Percentiles rank a stretch among this genome's conserved stretches.
Evolutionary conservation across 441 rosid species (phyloP).

Genomic region (Erodium trifolium): DNA sequence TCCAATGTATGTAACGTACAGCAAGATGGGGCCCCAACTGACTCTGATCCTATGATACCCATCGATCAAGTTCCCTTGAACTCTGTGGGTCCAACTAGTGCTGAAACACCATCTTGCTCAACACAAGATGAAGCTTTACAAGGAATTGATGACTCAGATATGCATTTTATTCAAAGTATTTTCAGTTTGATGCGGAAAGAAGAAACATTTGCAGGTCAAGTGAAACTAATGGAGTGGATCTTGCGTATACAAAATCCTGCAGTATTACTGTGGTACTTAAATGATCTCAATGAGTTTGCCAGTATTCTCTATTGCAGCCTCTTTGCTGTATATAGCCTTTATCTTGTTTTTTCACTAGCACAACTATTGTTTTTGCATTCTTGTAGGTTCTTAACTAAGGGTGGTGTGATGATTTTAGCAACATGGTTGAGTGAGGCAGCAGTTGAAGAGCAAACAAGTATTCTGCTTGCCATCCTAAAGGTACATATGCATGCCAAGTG

Average conservation of each 20-base stretch:
- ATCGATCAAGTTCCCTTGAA: slow-evolving; percentile 44
- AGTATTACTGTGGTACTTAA: slow-evolving; percentile 61
- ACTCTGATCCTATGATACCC: slow-evolving; percentile 33
- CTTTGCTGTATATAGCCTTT: neutral
- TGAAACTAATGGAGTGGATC: slow-evolving; percentile 88
- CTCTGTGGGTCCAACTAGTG: slow-evolving; percentile 32
- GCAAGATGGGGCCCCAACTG: slow-evolving; percentile 25
- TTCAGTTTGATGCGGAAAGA: slow-evolving; percentile 60
- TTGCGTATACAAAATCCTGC: slow-evolving; percentile 68
- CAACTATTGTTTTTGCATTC: slow-evolving; percentile 11
- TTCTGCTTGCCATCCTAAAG: slow-evolving; percentile 60
- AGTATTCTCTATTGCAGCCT: slow-evolving; percentile 11
- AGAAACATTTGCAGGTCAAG: slow-evolving; percentile 90
- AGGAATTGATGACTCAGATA: slow-evolving; percentile 56
- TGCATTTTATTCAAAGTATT: slow-evolving; percentile 61
- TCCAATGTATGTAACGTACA: slow-evolving; percentile 28
- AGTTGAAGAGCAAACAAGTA: slow-evolving; percentile 80
- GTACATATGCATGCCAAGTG: slow-evolving; percentile 25
- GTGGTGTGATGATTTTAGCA: slow-evolving; percentile 88
- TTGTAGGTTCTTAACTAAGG: slow-evolving; percentile 78
- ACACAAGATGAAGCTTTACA: slow-evolving; percentile 43
- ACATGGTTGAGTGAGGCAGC: slow-evolving; percentile 93
- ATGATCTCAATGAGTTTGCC: slow-evolving; percentile 16
- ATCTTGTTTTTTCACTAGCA: neutral
- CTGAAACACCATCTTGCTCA: slow-evolving; percentile 46